phyloP scores from a whole-genome alignment of 169 alveolate species.

The Cryptosporidium meleagridis region DNA sequence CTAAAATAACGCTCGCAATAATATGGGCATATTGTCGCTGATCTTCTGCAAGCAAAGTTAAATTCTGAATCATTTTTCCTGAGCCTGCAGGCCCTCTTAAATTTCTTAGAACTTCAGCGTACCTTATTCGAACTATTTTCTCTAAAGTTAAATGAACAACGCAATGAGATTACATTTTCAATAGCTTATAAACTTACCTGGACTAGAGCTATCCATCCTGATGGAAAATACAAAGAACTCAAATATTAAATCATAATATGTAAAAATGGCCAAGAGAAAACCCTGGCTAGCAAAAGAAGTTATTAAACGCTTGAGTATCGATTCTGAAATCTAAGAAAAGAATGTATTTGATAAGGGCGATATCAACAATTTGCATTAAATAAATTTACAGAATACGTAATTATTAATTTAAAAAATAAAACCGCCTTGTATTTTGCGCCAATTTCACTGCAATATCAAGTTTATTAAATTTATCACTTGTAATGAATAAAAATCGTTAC shows the following conservation, averaged over 20 bases:
- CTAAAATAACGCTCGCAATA: constrained; percentile 70
- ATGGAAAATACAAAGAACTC: neutral
- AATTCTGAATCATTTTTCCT: constrained; percentile 65
- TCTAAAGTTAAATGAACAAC: constrained; percentile 8
- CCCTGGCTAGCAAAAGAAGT: neutral
- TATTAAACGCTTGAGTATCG: neutral
- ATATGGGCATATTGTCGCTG: constrained; percentile 73
- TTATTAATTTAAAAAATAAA: neutral
- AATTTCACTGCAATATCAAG: neutral
- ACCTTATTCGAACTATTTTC: constrained; percentile 53
- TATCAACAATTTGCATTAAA: neutral
- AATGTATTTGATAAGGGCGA: neutral
- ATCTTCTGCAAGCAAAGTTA: constrained; percentile 69
- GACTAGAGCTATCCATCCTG: constrained; percentile 56
- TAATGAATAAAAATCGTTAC: neutral
- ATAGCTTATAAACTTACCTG: constrained; percentile 49
- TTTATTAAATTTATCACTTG: neutral
- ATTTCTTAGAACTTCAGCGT: constrained; percentile 61
- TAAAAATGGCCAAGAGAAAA: neutral
- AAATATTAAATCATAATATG: neutral
- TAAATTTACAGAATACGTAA: neutral
- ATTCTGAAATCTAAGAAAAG: neutral
- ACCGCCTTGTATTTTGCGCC: neutral
- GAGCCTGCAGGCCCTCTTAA: constrained; percentile 73
- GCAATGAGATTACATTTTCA: neutral